Percentiles rank a stretch among this genome's conserved stretches.
These are phyloP conservation scores for Extremus antarcticus DNA, from an alignment of 495 filamentous ascomycete species.

Conservation along the genomic window DNA sequence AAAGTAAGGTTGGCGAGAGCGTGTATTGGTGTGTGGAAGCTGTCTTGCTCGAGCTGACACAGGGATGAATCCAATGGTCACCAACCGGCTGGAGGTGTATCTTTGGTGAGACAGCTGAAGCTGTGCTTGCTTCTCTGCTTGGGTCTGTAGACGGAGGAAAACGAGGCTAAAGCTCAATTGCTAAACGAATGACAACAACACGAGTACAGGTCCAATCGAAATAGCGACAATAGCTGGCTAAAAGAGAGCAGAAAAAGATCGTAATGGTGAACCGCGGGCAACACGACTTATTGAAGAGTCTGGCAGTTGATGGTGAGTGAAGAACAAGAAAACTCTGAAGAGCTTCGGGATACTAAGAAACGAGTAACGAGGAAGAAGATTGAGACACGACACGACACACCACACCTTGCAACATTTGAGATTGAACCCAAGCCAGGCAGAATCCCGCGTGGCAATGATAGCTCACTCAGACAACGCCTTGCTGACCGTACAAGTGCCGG, in stretches of 20 bases:
- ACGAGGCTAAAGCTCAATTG: neutral
- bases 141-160: neutral
- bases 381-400: neutral
- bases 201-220: neutral
- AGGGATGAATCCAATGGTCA: neutral
- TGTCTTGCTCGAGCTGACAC: neutral
- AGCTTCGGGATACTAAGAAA: too few species aligned
- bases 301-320: too few species aligned
- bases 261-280: neutral
- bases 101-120: too few species aligned
- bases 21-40: neutral
- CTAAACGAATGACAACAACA: neutral
- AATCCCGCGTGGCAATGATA: neutral
- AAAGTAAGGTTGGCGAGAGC: neutral
- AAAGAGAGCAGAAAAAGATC: neutral
- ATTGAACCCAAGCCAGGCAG: too few species aligned
- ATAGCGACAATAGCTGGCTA: neutral
- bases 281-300: neutral
- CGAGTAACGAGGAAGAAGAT: neutral
- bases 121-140: neutral
- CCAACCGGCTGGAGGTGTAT: too few species aligned
- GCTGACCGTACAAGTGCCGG: neutral
- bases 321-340: too few species aligned
- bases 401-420: neutral
- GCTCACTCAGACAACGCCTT: neutral